Evolutionary conservation across 2,329 filamentous ascomycete species (phyloP).

Genomic region (Phialophora expanda): DNA sequence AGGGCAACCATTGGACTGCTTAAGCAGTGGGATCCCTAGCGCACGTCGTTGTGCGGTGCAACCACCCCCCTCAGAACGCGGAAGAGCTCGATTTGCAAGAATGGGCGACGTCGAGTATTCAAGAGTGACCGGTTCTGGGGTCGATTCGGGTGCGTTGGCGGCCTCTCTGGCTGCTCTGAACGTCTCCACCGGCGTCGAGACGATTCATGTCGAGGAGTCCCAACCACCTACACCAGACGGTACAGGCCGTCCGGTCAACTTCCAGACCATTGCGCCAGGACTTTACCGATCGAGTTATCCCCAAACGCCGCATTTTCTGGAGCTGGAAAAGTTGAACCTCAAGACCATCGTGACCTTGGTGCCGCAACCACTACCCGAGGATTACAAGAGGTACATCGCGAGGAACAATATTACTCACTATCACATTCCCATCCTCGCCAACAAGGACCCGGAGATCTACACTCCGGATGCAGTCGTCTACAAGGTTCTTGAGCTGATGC

Average conservation of each 20-base stretch:
- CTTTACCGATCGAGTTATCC: constrained; percentile 87
- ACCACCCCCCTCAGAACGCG: not conserved
- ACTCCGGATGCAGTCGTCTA: constrained; percentile 72
- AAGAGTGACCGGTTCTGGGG: constrained; percentile 17
- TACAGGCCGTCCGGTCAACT: constrained; percentile 67
- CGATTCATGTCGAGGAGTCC: constrained; percentile 38
- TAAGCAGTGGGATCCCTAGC: not conserved
- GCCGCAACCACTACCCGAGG: constrained; percentile 53
- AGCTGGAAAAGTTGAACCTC: constrained; percentile 69
- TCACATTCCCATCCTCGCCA: constrained; percentile 80
- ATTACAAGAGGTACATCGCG: constrained; percentile 65
- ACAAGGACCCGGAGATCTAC: constrained; percentile 72
- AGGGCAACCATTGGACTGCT: not conserved
- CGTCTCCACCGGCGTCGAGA: constrained; percentile 24
- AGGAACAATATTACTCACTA: constrained; percentile 72
- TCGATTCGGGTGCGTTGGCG: constrained; percentile 18
- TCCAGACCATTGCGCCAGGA: constrained; percentile 73
- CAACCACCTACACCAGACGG: constrained; percentile 45
- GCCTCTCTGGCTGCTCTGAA: constrained; percentile 26
- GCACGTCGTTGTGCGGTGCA: not conserved
- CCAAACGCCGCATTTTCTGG: constrained; percentile 69
- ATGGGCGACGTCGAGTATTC: not conserved
- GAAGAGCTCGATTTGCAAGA: not conserved
- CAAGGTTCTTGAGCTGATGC: constrained; percentile 71
- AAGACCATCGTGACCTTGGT: constrained; percentile 73